Evolutionary conservation across 148 eudicot genomes (phyloP).

Genomic region (Cornus florida): DNA sequence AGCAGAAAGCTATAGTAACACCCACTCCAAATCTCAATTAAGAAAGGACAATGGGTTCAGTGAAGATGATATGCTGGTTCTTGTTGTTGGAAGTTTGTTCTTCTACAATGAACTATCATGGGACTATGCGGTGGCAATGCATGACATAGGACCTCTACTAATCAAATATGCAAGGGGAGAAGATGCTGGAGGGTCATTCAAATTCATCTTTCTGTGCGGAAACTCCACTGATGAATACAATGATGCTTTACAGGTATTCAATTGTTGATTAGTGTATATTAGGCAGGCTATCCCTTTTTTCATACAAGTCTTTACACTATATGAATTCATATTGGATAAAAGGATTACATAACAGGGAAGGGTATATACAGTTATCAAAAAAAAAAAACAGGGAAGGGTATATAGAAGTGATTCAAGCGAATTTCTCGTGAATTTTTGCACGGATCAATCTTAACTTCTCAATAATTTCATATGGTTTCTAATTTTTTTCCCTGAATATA

Average conservation of each 20-base stretch:
- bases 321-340: not conserved
- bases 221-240: slow-evolving; percentile 62
- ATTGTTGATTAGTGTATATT: not conserved
- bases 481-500: too few species aligned
- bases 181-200: slow-evolving; percentile 44
- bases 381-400: not conserved
- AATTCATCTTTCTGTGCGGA: slow-evolving; percentile 74
- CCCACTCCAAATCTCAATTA: slow-evolving; percentile 61
- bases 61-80: slow-evolving; percentile 71
- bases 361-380: not conserved
- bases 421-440: not conserved
- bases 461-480: not conserved
- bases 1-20: slow-evolving; percentile 75
- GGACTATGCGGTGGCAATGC: slow-evolving; percentile 89
- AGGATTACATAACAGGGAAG: not conserved
- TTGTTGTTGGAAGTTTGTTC: slow-evolving; percentile 81
- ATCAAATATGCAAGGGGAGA: slow-evolving; percentile 63
- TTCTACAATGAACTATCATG: slow-evolving; percentile 79
- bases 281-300: not conserved
- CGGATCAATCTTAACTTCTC: slow-evolving; percentile 4
- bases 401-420: not conserved
- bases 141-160: slow-evolving; percentile 78
- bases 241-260: slow-evolving; percentile 76
- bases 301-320: not conserved
- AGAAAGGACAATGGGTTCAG: slow-evolving; percentile 54